Evolutionary conservation across 192 early-diverging fungal genomes (phyloP).

Genomic region (Mycoemilia scoparia): DNA sequence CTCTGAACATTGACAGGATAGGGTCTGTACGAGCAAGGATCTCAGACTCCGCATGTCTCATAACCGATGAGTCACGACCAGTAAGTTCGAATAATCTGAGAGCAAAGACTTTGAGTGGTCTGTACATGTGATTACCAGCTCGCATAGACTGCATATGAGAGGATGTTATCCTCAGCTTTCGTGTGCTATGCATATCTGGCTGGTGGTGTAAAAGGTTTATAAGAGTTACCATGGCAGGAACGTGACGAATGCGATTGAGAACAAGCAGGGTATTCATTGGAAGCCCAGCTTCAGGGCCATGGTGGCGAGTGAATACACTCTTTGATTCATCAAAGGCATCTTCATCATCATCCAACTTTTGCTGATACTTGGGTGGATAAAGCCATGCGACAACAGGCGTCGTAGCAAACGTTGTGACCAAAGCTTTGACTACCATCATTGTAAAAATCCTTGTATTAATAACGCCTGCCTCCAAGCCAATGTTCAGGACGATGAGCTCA

Average conservation of each 20-base stretch:
- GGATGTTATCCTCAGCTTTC: conserved; percentile 4
- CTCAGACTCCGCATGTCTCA: conserved; percentile 50
- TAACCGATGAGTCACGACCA: conserved; percentile 59
- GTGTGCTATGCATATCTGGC: conserved; percentile 8
- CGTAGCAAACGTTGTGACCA: conserved; percentile 79
- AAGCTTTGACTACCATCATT: conserved; percentile 64
- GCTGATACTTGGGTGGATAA: conserved; percentile 54
- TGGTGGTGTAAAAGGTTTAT: conserved; percentile 33
- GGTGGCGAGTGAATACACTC: conserved; percentile 7
- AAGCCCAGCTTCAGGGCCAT: conserved; percentile 8
- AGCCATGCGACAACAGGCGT: conserved; percentile 52
- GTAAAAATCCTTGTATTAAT: conserved; percentile 52
- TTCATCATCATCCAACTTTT: conserved; percentile 11
- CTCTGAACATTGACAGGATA: conserved; percentile 62
- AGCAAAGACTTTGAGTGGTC: conserved; percentile 31
- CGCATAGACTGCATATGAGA: conserved; percentile 3
- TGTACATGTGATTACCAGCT: conserved; percentile 5
- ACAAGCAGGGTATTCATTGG: conserved; percentile 33
- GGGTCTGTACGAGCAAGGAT: conserved; percentile 48
- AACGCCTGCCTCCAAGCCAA: conserved; percentile 69
- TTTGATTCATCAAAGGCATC: conserved; percentile 3
- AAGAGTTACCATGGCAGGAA: conserved; percentile 55
- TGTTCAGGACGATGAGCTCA: conserved; percentile 89
- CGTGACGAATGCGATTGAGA: conserved; percentile 38
- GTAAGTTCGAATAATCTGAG: conserved; percentile 65